Percentiles rank a stretch among this genome's conserved stretches.
Conservation (phyloP, 1,139 yeast species). For the Pichia terricola region DNA sequence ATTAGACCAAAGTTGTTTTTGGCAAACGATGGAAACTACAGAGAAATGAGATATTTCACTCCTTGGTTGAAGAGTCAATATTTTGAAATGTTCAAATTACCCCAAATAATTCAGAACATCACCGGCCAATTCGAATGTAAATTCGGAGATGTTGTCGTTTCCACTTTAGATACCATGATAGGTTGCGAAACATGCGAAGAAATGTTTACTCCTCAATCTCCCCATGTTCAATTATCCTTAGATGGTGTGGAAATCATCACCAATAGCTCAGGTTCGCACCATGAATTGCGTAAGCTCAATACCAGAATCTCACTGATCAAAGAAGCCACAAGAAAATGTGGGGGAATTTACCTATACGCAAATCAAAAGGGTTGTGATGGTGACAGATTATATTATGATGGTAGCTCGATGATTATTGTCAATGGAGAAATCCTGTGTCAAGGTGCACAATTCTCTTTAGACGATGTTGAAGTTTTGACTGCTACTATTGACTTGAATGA, state of each 20-base stretch:
- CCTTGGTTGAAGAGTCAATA: conserved; percentile 82
- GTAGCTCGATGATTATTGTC: conserved; percentile 88
- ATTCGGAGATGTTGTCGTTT: conserved; percentile 85
- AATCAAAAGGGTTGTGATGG: conserved; percentile 99
- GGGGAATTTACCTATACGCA: conserved; percentile 88
- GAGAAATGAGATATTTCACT: conserved; percentile 94
- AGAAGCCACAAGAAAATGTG: conserved; percentile 92
- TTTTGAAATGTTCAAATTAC: conserved; percentile 65
- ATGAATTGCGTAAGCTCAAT: conserved; percentile 82
- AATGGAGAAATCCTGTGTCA: conserved; percentile 90
- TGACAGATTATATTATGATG: conserved; percentile 91
- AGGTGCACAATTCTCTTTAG: conserved; percentile 78
- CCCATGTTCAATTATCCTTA: conserved; percentile 82
- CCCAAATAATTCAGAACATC: conserved; percentile 50
- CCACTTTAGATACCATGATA: conserved; percentile 74
- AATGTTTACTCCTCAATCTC: conserved; percentile 89
- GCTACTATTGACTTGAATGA: conserved; percentile 93
- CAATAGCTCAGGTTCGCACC: conserved; percentile 94
- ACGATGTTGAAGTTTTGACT: conserved; percentile 85
- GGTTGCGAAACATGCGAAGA: conserved; percentile 99
- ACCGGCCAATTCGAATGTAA: conserved; percentile 59
- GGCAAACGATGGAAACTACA: conserved; percentile 95
- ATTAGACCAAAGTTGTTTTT: conserved; percentile 88
- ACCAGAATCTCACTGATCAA: conserved; percentile 75
- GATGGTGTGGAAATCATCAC: conserved; percentile 96